Evolutionary conservation across 225 moss, liverwort and hornwort species (phyloP), one percentile per base, ranked within the genome.

Genomic region (Sphagnum tenellum): DNA sequence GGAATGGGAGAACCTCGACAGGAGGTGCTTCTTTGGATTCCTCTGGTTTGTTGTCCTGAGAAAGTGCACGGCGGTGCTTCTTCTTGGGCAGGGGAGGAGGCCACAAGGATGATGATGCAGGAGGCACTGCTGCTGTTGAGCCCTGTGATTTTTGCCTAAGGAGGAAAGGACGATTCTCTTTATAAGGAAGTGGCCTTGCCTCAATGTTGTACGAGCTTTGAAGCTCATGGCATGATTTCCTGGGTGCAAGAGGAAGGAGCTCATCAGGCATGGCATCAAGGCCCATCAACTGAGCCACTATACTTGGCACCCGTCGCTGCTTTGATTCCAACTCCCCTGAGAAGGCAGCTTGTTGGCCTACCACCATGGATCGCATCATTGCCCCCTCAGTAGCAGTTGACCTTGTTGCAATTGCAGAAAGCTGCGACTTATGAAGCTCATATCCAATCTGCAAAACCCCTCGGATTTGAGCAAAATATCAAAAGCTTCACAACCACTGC

Each of bases 241-340:
- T 68, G 67, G 79, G 56, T 59, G 67, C 50, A 70, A 75, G 63
- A 9, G 65, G 48, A 8, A 64, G 81, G 9, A 56, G 65, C 56
- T 72, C 81, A 11, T 86, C 90, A 7, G 86, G 82, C 51, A 90
- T 72, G 8, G 86, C 68, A 44, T 90, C 87, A 63, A 94, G 78
- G 6, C 94, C 94, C 94, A 94, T 90, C 53, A 94, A 78, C 13
- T 87, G 82, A 6, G 90, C 94, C 55, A 94, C 87, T 5, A 94
- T 81, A 61, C 86, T 87, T 0, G 87, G 88, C 5, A 73, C 82
- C 57, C 86, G 84, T 14, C 72, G 66, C 71, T 29, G 29, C 29
- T 76, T 84, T 52, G 77, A 72, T 63, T 88, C 81, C 4, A 61
- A 70, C 70, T 83, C 86, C 63, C 77, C 72, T 46, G 70, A 68